Evolutionary conservation across 805 yeast genomes (phyloP).

Genomic region (Saccharomycopsis javanensis): DNA sequence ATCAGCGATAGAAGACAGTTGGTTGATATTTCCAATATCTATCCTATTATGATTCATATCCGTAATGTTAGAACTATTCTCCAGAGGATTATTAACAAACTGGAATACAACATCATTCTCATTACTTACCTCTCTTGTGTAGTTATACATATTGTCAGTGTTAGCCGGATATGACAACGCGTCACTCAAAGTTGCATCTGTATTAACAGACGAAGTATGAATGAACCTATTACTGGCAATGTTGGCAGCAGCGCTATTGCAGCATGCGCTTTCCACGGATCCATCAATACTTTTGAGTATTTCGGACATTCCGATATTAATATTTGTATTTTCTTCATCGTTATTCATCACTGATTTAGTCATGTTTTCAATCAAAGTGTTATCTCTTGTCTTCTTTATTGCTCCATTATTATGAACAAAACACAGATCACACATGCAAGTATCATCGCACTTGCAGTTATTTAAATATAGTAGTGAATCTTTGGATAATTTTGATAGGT

Average conservation of each 20-base stretch:
- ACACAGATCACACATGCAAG: conserved; percentile 15
- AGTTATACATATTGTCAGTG: neutral
- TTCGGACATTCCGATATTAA: neutral
- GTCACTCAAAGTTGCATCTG: neutral
- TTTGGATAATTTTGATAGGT: neutral
- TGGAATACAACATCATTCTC: neutral
- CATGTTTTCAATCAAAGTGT: neutral
- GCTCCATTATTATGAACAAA: conserved; percentile 8
- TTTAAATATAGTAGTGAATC: neutral
- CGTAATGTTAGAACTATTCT: neutral
- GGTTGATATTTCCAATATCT: neutral
- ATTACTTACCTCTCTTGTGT: neutral
- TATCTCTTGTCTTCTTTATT: neutral
- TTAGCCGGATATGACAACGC: neutral
- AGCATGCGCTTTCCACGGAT: neutral
- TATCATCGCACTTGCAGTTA: conserved; percentile 15
- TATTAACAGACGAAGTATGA: neutral
- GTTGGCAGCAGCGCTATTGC: neutral
- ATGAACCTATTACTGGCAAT: neutral
- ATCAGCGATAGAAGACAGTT: neutral
- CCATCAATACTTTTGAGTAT: neutral
- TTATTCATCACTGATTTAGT: neutral
- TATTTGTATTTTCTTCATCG: neutral
- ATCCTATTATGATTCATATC: neutral
- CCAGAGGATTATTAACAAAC: neutral